These are phyloP conservation scores for Parascedosporium putredinis DNA, from an alignment of 2,329 filamentous ascomycete species.

Conservation along the genomic window DNA sequence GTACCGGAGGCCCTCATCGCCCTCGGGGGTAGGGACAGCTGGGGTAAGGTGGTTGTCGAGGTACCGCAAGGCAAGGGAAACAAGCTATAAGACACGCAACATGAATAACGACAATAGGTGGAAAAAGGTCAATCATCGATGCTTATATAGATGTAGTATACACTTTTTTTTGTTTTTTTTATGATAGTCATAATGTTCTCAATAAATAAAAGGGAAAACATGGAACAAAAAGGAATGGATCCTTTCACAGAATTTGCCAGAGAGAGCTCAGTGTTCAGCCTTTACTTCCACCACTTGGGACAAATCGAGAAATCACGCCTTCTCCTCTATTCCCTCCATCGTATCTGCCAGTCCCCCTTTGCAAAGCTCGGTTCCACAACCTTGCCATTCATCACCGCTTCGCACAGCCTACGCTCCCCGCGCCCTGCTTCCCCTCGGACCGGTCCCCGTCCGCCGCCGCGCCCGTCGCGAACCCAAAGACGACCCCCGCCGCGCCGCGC, in stretches of 20 bases:
- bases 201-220: too few relatives aligned
- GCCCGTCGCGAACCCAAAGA: slow-evolving; percentile 35
- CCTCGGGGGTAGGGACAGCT: slow-evolving; percentile 71
- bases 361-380: slow-evolving; percentile 51
- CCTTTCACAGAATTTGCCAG: too few relatives aligned
- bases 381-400: slow-evolving; percentile 47
- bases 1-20: slow-evolving; percentile 68
- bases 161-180: too few relatives aligned
- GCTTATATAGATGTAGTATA: too few relatives aligned
- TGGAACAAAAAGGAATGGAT: too few relatives aligned
- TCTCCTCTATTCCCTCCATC: slow-evolving; percentile 40
- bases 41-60: slow-evolving; percentile 93
- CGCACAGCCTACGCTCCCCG: slow-evolving; percentile 34
- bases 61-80: slow-evolving; percentile 57
- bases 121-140: too few relatives aligned
- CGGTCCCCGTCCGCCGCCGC: background rate
- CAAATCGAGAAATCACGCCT: too few relatives aligned
- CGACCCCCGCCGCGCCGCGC: slow-evolving; percentile 52
- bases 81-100: slow-evolving; percentile 42
- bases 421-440: background rate
- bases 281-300: too few relatives aligned
- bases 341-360: slow-evolving; percentile 48
- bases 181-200: too few relatives aligned
- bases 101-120: background rate
- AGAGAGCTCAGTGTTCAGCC: too few relatives aligned